phyloP scores from a whole-genome alignment of 257 asterid species.

The Solanum chiquidenum region DNA sequence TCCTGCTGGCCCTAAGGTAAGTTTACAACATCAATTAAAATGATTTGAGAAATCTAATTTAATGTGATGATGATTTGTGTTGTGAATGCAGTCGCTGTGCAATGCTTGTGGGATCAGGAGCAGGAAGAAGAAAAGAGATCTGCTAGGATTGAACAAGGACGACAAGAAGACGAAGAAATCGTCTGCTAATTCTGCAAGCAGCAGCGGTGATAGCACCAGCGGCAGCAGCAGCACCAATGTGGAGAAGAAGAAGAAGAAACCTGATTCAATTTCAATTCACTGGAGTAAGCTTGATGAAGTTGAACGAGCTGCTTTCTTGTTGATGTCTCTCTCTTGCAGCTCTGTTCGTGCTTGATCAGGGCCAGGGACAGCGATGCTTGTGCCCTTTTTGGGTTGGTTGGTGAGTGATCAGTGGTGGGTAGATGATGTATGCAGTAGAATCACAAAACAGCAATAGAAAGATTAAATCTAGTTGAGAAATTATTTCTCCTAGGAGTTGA shows the following conservation, averaged over 20 bases:
- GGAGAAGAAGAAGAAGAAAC: conserved; percentile 12
- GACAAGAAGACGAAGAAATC: conserved; percentile 64
- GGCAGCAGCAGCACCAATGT: conserved; percentile 11
- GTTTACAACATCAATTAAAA: neutral
- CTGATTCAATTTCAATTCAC: neutral
- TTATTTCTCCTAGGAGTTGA: neutral
- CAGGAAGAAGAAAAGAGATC: conserved; percentile 84
- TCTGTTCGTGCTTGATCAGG: conserved; percentile 25
- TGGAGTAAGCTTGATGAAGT: conserved; percentile 54
- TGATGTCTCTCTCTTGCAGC: conserved; percentile 86
- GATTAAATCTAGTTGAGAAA: neutral
- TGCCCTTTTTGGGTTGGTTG: neutral
- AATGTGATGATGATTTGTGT: neutral
- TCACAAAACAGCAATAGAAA: neutral
- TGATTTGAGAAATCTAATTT: neutral
- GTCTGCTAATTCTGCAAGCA: conserved; percentile 26
- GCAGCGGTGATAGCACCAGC: conserved; percentile 46
- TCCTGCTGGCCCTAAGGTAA: conserved; percentile 97
- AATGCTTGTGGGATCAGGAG: conserved; percentile 97
- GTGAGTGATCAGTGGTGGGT: neutral
- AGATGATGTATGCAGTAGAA: neutral
- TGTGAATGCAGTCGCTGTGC: conserved; percentile 65
- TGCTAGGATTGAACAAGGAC: conserved; percentile 55
- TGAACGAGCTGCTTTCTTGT: conserved; percentile 78
- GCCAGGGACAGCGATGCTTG: neutral